Base-by-base conservation (phyloP, 2,329 filamentous ascomycete genomes). In the Colletotrichum caudatum region DNA sequence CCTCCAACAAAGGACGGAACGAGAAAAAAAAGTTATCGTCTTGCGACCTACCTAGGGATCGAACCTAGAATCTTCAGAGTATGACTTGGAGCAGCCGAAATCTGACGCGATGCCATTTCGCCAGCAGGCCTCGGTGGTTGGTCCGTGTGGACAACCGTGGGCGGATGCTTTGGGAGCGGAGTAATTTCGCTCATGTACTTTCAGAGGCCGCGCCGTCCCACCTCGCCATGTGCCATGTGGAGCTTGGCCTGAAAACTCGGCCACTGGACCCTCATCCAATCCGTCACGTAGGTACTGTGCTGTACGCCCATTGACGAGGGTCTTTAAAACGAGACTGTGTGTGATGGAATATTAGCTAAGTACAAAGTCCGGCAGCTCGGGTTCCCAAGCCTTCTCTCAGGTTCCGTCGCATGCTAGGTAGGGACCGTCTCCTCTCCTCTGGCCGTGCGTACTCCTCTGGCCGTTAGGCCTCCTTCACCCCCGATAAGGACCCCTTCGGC, bases 71-170 rank as follows among this genome's bases (percentile, higher is more conserved):
- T 72, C 69, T 72, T 72, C 69, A 72, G 59, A 72, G 69, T 60
- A 69, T 72, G 65, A 69, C 65, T 61, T 33, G 66, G 16, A 41
- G 33, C 20, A 69, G 69, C 69, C 69, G 69, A 72, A 72, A 72
- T 72, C 59, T 72, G 69, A 72, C 69, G 69, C 69, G 69, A 72
- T 72, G 69, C 69, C 69, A 72, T 72, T 72, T 72, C 69, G 69
- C 69, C 69, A 72, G 69, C 69, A 72, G 69, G 69, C 69, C 69
- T 54, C 5, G 9, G n/a, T 37, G 51, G 39, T 29, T 29, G 29
- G 29, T 29, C 18, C 48, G 59, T 50, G 12, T 41, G 37, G 11
- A 12, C 5, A 4, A 37, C 12, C 12, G 3, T 12, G 12, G 2
- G 37, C 18, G 60, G 65, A 39, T 72, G 65, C 23, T 20, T 6